Base-by-base conservation (phyloP, 1,139 yeast species). In the Pichia sp. region DNA sequence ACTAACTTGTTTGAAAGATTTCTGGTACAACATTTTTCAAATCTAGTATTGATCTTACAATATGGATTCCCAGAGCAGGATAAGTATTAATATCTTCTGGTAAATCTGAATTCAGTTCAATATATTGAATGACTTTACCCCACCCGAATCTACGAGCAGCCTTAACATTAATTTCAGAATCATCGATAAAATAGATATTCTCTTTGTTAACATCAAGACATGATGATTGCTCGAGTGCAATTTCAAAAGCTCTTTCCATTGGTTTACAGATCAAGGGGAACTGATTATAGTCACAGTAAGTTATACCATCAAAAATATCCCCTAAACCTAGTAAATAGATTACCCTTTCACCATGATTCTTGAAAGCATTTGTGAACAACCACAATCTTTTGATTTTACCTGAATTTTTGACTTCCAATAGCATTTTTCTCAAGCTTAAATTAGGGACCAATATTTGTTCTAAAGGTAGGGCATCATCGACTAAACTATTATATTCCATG, bases 361-460 rank as follows among this genome's bases (percentile, higher is more conserved):
- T 79, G 66, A 89, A 91, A 1, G 98, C 98, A 58, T 91, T 91
- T 14, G 98, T 91, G 54, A 88, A 82, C 36, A 91, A 70, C 98
- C 98, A 91, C 44, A 79, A 57, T 52, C 77, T 69, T 48, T 71
- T 71, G 37, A 77, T 70, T 45, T 72, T 72, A 3, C 71, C 71
- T 1, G 53, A 35, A 10, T 64, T 50, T 49, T 67, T 76, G 48
- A 82, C 53, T 4, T 63, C 53, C 5, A 70, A 44, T 36, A 83
- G 62, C 68, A 74, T 62, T 18, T 69, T 62, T 44, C 91, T 67
- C 46, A 82, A 64, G 24, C 62, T 56, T 12, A 59, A 59, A 52
- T 80, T 77, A 38, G 88, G 93, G 36, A 67, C 60, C 43, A 91
- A 68, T 9, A 86, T 83, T 35, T 73, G 66, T 45, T 84, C 91